A percentile compares a stretch with the other conserved stretches of the same genome.
Evolutionary conservation across 768 basidiomycete species (phyloP).

Genomic region (Suillus cothurnatus): DNA sequence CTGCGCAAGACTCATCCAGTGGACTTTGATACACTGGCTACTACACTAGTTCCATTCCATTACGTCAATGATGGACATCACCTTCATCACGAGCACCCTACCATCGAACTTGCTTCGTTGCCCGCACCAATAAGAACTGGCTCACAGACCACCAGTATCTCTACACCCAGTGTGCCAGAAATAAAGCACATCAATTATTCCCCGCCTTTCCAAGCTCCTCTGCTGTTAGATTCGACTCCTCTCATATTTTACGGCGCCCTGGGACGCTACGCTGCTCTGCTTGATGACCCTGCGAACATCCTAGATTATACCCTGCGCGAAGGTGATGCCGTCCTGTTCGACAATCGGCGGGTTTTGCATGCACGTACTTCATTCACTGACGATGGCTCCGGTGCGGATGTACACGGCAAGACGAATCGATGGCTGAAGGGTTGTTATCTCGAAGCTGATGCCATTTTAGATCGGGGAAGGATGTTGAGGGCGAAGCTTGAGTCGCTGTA

Average conservation of each 20-base stretch:
- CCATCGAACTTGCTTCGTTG: constrained; percentile 58
- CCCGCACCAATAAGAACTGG: constrained; percentile 16
- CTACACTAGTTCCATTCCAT: constrained; percentile 78
- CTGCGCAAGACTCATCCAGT: constrained; percentile 49
- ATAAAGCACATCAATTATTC: constrained; percentile 85
- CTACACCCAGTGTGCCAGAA: constrained; percentile 15
- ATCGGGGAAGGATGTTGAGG: constrained; percentile 57
- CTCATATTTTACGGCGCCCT: constrained; percentile 65
- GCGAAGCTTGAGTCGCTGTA: constrained; percentile 21
- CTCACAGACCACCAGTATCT: neutral
- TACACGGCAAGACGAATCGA: constrained; percentile 55
- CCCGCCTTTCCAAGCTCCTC: constrained; percentile 91
- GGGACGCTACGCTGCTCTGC: constrained; percentile 53
- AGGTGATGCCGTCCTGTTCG: constrained; percentile 89
- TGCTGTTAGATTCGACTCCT: constrained; percentile 53
- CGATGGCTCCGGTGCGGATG: constrained; percentile 23
- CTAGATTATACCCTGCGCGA: constrained; percentile 72
- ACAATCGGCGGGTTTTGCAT: constrained; percentile 89
- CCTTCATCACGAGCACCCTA: constrained; percentile 69
- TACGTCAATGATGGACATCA: constrained; percentile 92
- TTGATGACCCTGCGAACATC: constrained; percentile 53
- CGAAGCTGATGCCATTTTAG: constrained; percentile 65
- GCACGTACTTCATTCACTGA: constrained; percentile 78
- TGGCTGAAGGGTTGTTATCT: constrained; percentile 93
- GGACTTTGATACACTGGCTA: constrained; percentile 60